phyloP scores from a whole-genome alignment of 495 filamentous ascomycete species.

The Peziza echinospora region DNA sequence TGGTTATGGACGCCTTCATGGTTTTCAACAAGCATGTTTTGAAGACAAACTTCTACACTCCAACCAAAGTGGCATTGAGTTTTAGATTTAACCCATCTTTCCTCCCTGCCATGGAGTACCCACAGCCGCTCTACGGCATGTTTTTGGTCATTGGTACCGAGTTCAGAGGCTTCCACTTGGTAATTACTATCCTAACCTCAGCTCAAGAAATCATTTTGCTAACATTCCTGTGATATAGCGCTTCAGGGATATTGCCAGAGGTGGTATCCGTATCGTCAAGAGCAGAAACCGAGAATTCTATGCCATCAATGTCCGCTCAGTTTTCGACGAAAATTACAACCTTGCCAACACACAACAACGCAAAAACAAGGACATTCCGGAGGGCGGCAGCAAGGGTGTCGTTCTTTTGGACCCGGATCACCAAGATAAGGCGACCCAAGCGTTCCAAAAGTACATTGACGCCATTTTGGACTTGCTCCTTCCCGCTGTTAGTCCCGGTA shows the following conservation, averaged over 20 bases:
- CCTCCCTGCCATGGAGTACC: conserved; percentile 78
- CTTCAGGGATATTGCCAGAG: conserved; percentile 91
- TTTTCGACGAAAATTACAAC: conserved; percentile 98
- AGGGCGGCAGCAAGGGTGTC: conserved; percentile 94
- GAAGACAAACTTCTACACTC: conserved; percentile 99
- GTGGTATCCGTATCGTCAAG: conserved; percentile 96
- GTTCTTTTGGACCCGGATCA: conserved; percentile 83
- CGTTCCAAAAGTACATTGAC: conserved; percentile 99
- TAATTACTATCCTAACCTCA: too few species aligned
- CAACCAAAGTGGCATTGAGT: conserved; percentile 92
- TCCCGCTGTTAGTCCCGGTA: conserved; percentile 72
- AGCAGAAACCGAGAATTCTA: conserved; percentile 87
- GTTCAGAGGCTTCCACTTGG: conserved; percentile 89
- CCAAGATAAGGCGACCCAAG: conserved; percentile 74
- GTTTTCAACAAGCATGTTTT: conserved; percentile 77
- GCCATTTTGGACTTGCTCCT: conserved; percentile 88
- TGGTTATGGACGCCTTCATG: conserved; percentile 94
- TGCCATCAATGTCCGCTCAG: conserved; percentile 78
- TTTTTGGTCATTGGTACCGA: conserved; percentile 94
- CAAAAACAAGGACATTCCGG: conserved; percentile 99
- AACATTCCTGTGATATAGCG: conserved; percentile 19
- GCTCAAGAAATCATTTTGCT: too few species aligned
- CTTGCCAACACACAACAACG: conserved; percentile 96
- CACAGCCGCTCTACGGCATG: conserved; percentile 88
- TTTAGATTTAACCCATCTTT: conserved; percentile 83